Evolutionary conservation across 106 monocot genomes (phyloP).

Genomic region (Acorus gramineus): DNA sequence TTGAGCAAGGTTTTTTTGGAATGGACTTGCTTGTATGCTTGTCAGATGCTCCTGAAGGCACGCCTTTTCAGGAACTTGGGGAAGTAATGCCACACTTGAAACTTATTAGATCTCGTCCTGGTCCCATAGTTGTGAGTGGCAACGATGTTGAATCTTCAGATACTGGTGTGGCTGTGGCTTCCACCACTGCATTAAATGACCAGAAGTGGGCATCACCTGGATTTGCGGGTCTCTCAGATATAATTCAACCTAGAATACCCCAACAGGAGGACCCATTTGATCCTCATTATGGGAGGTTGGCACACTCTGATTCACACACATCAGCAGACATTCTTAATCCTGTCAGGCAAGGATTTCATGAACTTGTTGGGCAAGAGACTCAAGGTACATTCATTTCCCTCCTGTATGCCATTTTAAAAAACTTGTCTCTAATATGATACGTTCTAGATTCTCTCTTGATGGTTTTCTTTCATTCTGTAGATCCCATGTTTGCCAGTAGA

Average conservation of each 20-base stretch:
- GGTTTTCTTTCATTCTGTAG: constrained; percentile 23
- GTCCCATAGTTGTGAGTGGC: not conserved
- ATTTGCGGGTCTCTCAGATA: constrained; percentile 9
- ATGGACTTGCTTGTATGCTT: constrained; percentile 75
- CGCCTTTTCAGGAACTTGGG: constrained; percentile 66
- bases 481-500: constrained; percentile 60
- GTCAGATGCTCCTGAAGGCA: constrained; percentile 66
- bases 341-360: constrained; percentile 32
- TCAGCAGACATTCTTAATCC: constrained; percentile 9
- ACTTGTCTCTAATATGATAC: too few species aligned
- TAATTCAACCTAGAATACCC: constrained; percentile 17
- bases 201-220: constrained; percentile 5
- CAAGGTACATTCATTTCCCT: constrained; percentile 44
- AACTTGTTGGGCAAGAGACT: constrained; percentile 40
- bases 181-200: constrained; percentile 5
- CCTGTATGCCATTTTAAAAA: not conserved
- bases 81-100: constrained; percentile 78
- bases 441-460: too few species aligned
- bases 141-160: constrained; percentile 20
- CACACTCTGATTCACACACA: constrained; percentile 15
- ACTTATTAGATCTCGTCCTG: constrained; percentile 11
- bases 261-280: constrained; percentile 17
- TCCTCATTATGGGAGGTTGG: constrained; percentile 11
- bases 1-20: constrained; percentile 87
- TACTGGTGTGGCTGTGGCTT: constrained; percentile 1